Conservation (phyloP, 2,329 filamentous ascomycete species). For the Colletotrichum magnum region DNA sequence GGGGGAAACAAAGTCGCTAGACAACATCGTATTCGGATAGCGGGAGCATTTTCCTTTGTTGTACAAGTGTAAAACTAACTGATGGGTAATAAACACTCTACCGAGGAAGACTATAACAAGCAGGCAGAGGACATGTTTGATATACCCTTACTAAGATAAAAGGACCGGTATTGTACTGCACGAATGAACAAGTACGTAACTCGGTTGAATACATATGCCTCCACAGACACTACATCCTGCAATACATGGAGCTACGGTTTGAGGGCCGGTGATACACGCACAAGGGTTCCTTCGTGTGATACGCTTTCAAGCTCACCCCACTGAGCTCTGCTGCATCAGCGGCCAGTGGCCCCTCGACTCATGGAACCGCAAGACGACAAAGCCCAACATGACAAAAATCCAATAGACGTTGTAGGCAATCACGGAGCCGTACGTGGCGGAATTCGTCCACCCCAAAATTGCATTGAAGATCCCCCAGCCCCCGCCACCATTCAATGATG, state of each 20-base stretch:
- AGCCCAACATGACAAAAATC: constrained; percentile 78
- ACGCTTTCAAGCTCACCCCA: no score
- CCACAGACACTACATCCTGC: no score
- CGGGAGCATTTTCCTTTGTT: constrained; percentile 21
- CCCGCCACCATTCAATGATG: constrained; percentile 78
- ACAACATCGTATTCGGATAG: constrained; percentile 5
- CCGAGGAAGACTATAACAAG: constrained; percentile 18
- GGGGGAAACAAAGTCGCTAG: background rate
- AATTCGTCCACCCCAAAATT: constrained; percentile 89
- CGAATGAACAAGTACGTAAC: no score
- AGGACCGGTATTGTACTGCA: background rate
- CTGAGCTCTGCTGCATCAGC: constrained; percentile 53
- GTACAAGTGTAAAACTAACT: constrained; percentile 21
- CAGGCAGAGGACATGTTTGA: constrained; percentile 11
- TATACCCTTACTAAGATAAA: background rate
- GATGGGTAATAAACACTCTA: constrained; percentile 17
- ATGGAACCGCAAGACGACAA: constrained; percentile 75
- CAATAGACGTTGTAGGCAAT: constrained; percentile 94
- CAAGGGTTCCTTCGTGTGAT: no score
- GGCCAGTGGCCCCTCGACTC: constrained; percentile 71
- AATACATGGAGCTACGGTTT: no score
- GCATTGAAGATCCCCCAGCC: constrained; percentile 93
- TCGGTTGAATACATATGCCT: no score
- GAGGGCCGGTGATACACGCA: no score
- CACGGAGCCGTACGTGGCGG: constrained; percentile 88